phyloP scores from a whole-genome alignment of 352 stramenopile species.

The Globisporangium middletonii region DNA sequence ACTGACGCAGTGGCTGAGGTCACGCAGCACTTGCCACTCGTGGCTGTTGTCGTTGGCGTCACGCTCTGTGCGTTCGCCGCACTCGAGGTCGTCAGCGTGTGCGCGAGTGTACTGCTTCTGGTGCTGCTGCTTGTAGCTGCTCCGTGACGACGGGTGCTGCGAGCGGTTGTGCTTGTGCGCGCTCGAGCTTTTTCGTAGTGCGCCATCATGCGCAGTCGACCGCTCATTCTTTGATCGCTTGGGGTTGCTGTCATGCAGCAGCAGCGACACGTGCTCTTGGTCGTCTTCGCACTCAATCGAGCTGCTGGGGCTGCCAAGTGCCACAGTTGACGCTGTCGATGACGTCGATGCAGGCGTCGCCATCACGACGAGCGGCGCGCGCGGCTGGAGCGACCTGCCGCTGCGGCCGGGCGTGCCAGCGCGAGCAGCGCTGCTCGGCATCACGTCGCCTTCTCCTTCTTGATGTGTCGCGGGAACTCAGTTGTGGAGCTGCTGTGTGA shows the following conservation, averaged over 20 bases:
- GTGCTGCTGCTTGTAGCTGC: not conserved
- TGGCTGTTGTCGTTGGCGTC: not conserved
- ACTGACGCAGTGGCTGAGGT: constrained; percentile 2
- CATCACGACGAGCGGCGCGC: constrained; percentile 4
- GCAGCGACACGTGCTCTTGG: not conserved
- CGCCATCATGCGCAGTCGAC: no score
- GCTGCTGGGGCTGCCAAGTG: constrained; percentile 4
- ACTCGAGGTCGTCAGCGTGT: constrained; percentile 5
- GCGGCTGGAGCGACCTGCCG: not conserved
- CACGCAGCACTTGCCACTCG: constrained; percentile 16
- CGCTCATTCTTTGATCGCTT: not conserved
- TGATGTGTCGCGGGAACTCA: no score
- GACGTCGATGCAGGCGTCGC: constrained; percentile 9
- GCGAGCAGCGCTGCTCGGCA: no score
- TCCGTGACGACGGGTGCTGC: not conserved
- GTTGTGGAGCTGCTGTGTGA: no score
- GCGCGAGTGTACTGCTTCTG: not conserved
- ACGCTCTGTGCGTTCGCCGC: not conserved
- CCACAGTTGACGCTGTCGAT: constrained; percentile 5
- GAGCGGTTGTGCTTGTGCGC: constrained; percentile 1
- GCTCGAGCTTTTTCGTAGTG: not conserved
- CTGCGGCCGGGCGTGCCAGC: no score
- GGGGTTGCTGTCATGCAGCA: not conserved
- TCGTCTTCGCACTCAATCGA: constrained; percentile 9
- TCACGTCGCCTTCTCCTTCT: no score